Conservation (phyloP, 2,329 filamentous ascomycete genomes). For the Coniochaeta pulveracea region DNA sequence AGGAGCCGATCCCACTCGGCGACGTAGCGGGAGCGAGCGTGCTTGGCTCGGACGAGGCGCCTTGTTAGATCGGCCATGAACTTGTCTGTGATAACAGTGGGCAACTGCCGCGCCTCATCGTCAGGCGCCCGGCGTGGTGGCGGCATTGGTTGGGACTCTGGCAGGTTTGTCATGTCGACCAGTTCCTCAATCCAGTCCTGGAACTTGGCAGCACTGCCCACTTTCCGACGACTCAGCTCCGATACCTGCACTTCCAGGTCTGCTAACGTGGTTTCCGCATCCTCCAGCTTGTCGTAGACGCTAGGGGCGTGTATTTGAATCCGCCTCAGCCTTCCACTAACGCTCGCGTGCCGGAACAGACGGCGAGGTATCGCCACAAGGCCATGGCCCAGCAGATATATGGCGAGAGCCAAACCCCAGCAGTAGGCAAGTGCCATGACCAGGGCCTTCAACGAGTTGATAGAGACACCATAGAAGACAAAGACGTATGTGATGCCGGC, state of each 20-base stretch:
- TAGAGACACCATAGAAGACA: slow-evolving; percentile 61
- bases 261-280: slow-evolving; percentile 69
- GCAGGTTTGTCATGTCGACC: slow-evolving; percentile 60
- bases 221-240: slow-evolving; percentile 72
- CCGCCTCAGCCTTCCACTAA: slow-evolving; percentile 60
- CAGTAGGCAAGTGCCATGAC: slow-evolving; percentile 93
- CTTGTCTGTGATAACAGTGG: slow-evolving; percentile 80
- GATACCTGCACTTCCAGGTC: slow-evolving; percentile 71
- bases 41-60: slow-evolving; percentile 68
- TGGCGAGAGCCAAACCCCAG: slow-evolving; percentile 83
- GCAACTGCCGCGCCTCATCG: slow-evolving; percentile 31
- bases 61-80: slow-evolving; percentile 86
- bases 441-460: slow-evolving; percentile 65
- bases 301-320: slow-evolving; percentile 72
- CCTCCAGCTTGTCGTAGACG: slow-evolving; percentile 77
- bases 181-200: slow-evolving; percentile 96
- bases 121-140: slow-evolving; percentile 11
- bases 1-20: slow-evolving; percentile 80
- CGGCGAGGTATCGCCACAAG: slow-evolving; percentile 80
- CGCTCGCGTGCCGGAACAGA: slow-evolving; percentile 68
- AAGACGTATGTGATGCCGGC: slow-evolving; percentile 76
- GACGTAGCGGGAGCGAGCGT: slow-evolving; percentile 71
- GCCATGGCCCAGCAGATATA: slow-evolving; percentile 96
- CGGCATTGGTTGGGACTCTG: slow-evolving; percentile 44
- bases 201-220: slow-evolving; percentile 62